Evolutionary conservation across 495 filamentous ascomycete species (phyloP).

Genomic region (Aspergillus indologenus): DNA sequence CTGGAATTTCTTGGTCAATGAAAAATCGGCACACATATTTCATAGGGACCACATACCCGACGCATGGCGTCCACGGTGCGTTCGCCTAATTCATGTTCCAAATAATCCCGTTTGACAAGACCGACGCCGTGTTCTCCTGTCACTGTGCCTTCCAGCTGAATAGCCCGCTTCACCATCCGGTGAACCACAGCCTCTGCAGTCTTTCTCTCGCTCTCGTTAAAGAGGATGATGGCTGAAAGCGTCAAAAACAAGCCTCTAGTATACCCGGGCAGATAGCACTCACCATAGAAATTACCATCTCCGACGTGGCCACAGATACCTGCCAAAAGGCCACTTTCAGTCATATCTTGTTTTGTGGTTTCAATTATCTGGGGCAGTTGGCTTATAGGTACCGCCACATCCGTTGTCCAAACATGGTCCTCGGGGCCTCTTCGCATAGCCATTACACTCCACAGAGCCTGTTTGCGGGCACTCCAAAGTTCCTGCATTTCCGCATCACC

Average conservation of each 20-base stretch:
- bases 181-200: constrained; percentile 52
- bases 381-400: constrained; percentile 65
- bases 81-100: constrained; percentile 28
- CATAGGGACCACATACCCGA: constrained; percentile 42
- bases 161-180: constrained; percentile 59
- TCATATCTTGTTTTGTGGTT: constrained; percentile 57
- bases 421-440: constrained; percentile 51
- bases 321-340: constrained; percentile 52
- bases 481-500: constrained; percentile 54
- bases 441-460: constrained; percentile 59
- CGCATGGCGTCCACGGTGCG: constrained; percentile 58
- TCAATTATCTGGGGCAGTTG: constrained; percentile 62
- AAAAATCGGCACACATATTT: not conserved
- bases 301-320: constrained; percentile 67
- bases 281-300: constrained; percentile 65
- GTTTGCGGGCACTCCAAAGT: constrained; percentile 61
- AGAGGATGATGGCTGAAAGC: constrained; percentile 16
- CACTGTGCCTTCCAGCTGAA: constrained; percentile 63
- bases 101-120: constrained; percentile 59
- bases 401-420: constrained; percentile 64
- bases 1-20: constrained; percentile 30
- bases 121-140: constrained; percentile 65
- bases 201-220: constrained; percentile 50
- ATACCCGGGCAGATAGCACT: constrained; percentile 8
- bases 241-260: not conserved